phyloP scores from a whole-genome alignment of 164 flowering plant species.

The Cinnamomum micranthum region DNA sequence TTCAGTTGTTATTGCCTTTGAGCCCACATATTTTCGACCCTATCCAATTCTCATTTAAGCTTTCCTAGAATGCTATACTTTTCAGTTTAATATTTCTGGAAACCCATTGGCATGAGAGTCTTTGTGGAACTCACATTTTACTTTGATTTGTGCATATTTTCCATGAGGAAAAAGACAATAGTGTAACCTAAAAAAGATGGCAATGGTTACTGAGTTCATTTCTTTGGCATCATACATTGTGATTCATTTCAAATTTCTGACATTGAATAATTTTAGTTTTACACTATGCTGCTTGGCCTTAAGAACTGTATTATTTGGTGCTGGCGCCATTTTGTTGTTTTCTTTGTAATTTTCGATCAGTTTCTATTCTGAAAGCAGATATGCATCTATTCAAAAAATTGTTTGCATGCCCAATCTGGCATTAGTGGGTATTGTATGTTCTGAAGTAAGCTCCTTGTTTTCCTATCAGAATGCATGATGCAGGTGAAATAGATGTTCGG shows the following conservation, averaged over 20 bases:
- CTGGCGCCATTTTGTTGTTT: slow-evolving; percentile 2
- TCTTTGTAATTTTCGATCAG: neutral
- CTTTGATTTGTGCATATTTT: neutral
- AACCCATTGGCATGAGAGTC: too few relatives aligned
- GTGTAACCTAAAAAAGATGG: neutral
- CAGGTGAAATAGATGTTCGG: slow-evolving; percentile 94
- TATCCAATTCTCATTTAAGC: too few relatives aligned
- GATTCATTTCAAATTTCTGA: too few relatives aligned
- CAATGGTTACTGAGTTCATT: neutral
- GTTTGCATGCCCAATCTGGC: neutral
- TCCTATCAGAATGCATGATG: slow-evolving; percentile 82
- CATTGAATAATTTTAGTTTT: neutral
- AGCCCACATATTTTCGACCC: too few relatives aligned
- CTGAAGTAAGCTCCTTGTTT: slow-evolving; percentile 4
- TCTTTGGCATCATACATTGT: slow-evolving; percentile 1
- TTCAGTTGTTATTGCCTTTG: too few relatives aligned
- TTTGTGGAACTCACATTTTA: neutral
- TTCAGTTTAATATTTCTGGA: too few relatives aligned
- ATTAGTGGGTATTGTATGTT: neutral
- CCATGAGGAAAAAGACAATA: too few relatives aligned
- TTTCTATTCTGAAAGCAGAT: neutral
- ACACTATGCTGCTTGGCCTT: neutral
- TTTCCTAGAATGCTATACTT: too few relatives aligned
- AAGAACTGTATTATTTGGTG: neutral
- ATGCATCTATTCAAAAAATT: neutral